phyloP scores from a whole-genome alignment of 805 yeast species.

The Candida xyloterini region DNA sequence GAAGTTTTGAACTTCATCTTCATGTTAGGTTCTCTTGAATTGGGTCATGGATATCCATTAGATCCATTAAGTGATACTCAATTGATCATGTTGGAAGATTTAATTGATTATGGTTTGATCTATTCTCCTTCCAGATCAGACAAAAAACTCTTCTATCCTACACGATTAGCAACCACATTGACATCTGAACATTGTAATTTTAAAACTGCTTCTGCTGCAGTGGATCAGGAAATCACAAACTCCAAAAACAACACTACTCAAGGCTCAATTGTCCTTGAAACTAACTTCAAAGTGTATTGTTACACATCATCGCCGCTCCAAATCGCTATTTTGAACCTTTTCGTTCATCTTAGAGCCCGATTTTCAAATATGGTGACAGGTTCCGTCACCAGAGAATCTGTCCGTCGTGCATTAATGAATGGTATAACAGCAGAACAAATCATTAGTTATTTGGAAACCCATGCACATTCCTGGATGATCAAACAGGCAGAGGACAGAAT shows the following conservation, averaged over 20 bases:
- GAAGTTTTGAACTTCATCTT: slow-evolving; percentile 93
- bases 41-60: slow-evolving; percentile 82
- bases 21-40: slow-evolving; percentile 86
- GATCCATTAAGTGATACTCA: slow-evolving; percentile 76
- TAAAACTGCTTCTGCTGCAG: slow-evolving; percentile 69
- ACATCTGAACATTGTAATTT: slow-evolving; percentile 79
- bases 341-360: slow-evolving; percentile 80
- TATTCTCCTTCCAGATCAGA: slow-evolving; percentile 38
- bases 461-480: slow-evolving; percentile 92
- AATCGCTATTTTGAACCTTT: slow-evolving; percentile 85
- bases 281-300: slow-evolving; percentile 90
- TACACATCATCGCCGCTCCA: slow-evolving; percentile 93
- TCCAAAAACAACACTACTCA: slow-evolving; percentile 23
- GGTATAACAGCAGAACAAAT: slow-evolving; percentile 97
- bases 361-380: slow-evolving; percentile 94
- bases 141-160: slow-evolving; percentile 64
- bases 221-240: slow-evolving; percentile 60
- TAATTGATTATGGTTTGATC: slow-evolving; percentile 87
- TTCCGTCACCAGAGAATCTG: slow-evolving; percentile 86
- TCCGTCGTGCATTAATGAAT: slow-evolving; percentile 74
- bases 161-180: slow-evolving; percentile 82
- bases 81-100: slow-evolving; percentile 78
- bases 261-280: slow-evolving; percentile 86
- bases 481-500: slow-evolving; percentile 66
- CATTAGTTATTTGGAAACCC: slow-evolving; percentile 80